Evolutionary conservation across 2,329 filamentous ascomycete genomes (phyloP).

Genomic region (Cladosporium sp.): DNA sequence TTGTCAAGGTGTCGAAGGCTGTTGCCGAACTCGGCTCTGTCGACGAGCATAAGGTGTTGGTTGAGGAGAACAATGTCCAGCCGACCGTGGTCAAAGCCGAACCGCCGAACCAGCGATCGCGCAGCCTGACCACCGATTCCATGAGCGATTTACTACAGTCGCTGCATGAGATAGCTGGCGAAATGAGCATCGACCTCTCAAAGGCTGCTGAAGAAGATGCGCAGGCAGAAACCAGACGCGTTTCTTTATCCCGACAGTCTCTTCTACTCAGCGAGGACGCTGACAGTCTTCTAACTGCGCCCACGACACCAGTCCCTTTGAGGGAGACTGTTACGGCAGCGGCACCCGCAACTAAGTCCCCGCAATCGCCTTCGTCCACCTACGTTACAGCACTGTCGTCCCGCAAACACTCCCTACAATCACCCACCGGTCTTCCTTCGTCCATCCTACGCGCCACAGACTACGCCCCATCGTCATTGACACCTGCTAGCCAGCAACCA

Average conservation of each 20-base stretch:
- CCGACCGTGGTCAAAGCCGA: background rate
- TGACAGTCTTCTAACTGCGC: background rate
- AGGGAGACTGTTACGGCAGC: background rate
- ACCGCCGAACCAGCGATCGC: background rate
- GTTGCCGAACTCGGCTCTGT: conserved; percentile 20
- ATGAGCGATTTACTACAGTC: conserved; percentile 3
- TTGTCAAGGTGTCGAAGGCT: conserved; percentile 9
- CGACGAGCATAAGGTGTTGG: conserved; percentile 13
- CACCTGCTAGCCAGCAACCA: background rate
- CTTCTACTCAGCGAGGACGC: background rate
- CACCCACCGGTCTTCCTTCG: background rate
- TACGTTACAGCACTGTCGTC: background rate
- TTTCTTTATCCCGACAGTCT: background rate
- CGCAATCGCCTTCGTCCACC: background rate
- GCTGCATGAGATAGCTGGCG: background rate
- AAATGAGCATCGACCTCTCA: conserved; percentile 3
- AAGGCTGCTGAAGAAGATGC: background rate
- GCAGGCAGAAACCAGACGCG: background rate
- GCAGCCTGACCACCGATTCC: background rate
- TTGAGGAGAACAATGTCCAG: background rate
- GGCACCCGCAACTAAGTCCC: background rate
- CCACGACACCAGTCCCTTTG: background rate
- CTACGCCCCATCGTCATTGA: background rate
- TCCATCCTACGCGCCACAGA: conserved; percentile 1
- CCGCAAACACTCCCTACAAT: background rate